Evolutionary conservation across 805 yeast species (phyloP).

Genomic region (Grigorovia transvaalensis): DNA sequence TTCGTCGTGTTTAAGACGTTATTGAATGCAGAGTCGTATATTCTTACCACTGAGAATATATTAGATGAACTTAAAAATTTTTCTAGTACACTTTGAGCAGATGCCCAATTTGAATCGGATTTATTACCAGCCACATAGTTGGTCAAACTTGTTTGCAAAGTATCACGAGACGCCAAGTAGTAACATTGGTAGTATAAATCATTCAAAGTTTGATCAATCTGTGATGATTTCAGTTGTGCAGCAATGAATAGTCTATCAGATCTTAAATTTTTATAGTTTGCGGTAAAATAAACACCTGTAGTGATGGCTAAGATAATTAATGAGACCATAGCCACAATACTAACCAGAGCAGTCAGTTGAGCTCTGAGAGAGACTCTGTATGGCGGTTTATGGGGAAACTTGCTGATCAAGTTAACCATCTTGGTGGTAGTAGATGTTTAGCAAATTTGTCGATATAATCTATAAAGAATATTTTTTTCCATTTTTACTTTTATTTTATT

Average conservation of each 20-base stretch:
- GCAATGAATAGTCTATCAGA: conserved; percentile 66
- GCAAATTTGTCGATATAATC: no score
- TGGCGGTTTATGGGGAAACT: conserved; percentile 17
- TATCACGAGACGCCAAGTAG: conserved; percentile 52
- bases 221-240: conserved; percentile 73
- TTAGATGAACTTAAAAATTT: conserved; percentile 57
- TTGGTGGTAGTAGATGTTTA: not conserved
- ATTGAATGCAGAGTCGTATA: conserved; percentile 52
- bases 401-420: not conserved
- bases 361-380: conserved; percentile 59
- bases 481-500: no score
- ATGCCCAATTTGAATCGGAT: conserved; percentile 38
- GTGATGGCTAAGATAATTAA: conserved; percentile 64
- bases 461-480: no score
- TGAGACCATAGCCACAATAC: conserved; percentile 59
- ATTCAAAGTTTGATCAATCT: conserved; percentile 57
- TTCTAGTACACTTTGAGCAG: conserved; percentile 39
- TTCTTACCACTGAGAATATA: conserved; percentile 48
- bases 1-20: conserved; percentile 38
- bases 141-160: conserved; percentile 50
- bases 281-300: conserved; percentile 63
- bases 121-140: conserved; percentile 65
- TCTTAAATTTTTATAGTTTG: conserved; percentile 49
- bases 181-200: conserved; percentile 57
- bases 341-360: conserved; percentile 63